These are phyloP conservation scores for Paramyrothecium roridum DNA, from an alignment of 2,329 filamentous ascomycete species.

Conservation along the genomic window DNA sequence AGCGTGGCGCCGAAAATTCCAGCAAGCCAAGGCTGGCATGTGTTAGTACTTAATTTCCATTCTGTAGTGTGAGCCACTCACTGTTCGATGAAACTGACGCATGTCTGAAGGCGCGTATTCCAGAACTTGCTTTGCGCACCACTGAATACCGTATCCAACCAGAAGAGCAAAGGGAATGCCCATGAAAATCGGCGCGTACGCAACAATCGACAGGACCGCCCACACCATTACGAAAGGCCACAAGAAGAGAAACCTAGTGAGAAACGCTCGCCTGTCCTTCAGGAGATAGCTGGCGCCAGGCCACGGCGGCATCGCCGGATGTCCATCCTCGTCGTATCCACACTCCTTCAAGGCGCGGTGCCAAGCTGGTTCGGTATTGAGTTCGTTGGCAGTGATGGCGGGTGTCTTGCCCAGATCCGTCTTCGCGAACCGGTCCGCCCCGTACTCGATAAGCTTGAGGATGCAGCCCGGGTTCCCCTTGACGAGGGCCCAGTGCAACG, in stretches of 20 bases:
- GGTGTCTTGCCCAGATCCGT: constrained; percentile 91
- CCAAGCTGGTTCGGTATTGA: constrained; percentile 83
- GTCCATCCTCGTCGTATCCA: constrained; percentile 78
- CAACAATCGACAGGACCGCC: constrained; percentile 66
- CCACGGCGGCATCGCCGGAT: constrained; percentile 65
- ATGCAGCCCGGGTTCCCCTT: constrained; percentile 89
- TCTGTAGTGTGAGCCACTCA: constrained; percentile 38
- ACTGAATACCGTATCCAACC: constrained; percentile 70
- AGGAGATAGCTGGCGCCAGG: constrained; percentile 69
- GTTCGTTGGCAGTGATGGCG: constrained; percentile 78
- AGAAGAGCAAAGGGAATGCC: constrained; percentile 70
- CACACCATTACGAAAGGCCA: constrained; percentile 81
- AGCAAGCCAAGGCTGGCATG: constrained; percentile 74
- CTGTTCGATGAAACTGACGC: constrained; percentile 85
- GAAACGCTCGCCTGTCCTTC: constrained; percentile 73
- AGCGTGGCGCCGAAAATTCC: constrained; percentile 89
- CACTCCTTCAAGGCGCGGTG: constrained; percentile 77
- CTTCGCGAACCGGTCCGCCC: constrained; percentile 86
- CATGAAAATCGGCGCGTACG: constrained; percentile 69
- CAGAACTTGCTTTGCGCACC: constrained; percentile 71
- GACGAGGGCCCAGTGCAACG: constrained; percentile 93
- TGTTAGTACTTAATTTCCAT: constrained; percentile 4
- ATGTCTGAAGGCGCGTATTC: constrained; percentile 84
- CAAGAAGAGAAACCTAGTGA: constrained; percentile 84
- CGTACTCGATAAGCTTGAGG: constrained; percentile 92